A percentile compares a stretch with the other conserved stretches of the same genome.
Evolutionary conservation across 768 basidiomycete species (phyloP).

Genomic region (Pholiota molesta): DNA sequence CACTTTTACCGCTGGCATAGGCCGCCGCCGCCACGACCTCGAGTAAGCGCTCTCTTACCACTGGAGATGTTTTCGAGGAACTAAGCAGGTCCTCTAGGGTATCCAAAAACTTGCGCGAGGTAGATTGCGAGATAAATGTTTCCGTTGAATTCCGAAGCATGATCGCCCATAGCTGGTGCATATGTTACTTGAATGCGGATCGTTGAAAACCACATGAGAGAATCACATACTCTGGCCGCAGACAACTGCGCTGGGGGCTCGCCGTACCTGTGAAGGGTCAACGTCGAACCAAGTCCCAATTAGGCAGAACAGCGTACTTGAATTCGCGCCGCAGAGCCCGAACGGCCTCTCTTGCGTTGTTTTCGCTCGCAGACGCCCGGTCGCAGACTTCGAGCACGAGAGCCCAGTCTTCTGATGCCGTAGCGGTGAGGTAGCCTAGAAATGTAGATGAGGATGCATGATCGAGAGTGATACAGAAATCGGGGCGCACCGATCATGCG

Average conservation of each 20-base stretch:
- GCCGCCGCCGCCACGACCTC: conserved; percentile 85
- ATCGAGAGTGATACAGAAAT: neutral
- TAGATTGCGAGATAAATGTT: conserved; percentile 69
- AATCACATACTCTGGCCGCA: conserved; percentile 64
- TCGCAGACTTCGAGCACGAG: conserved; percentile 88
- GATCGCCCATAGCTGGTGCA: conserved; percentile 78
- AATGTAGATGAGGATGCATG: neutral
- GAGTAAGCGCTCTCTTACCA: conserved; percentile 77
- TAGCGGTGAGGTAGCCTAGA: conserved; percentile 75
- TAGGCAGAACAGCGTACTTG: conserved; percentile 52
- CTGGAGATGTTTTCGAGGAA: conserved; percentile 68
- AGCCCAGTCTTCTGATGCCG: conserved; percentile 80
- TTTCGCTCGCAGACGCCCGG: conserved; percentile 70
- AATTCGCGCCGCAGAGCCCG: conserved; percentile 84
- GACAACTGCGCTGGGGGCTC: conserved; percentile 77
- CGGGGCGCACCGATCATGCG: conserved; percentile 65
- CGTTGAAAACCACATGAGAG: neutral
- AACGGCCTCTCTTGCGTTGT: conserved; percentile 81
- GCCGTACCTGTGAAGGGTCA: conserved; percentile 53
- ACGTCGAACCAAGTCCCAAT: conserved; percentile 6
- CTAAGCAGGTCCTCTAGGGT: conserved; percentile 74
- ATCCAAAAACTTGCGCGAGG: conserved; percentile 78
- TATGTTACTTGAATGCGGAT: conserved; percentile 4
- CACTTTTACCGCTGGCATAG: conserved; percentile 59
- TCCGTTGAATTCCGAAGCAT: conserved; percentile 84